Conservation (phyloP, 345 rosid species). For the Eucalyptus sp. region DNA sequence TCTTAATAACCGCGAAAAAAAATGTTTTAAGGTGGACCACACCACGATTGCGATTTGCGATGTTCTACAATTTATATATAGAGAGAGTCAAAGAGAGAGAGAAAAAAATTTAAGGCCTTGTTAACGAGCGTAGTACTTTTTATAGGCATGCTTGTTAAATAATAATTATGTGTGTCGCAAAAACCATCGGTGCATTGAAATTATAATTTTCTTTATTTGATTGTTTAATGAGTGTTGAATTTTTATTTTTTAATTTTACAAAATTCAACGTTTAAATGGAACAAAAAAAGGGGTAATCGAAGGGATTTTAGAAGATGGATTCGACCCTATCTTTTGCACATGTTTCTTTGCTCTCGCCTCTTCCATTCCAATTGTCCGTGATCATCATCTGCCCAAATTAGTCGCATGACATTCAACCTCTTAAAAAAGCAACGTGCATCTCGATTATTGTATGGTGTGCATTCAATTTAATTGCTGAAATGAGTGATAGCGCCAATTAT, state of each 20-base stretch:
- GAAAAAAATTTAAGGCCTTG: not conserved
- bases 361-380: not conserved
- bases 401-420: not conserved
- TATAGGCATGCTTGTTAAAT: not conserved
- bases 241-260: not conserved
- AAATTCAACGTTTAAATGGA: not conserved
- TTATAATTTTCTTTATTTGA: not conserved
- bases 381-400: not conserved
- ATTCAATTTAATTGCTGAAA: not conserved
- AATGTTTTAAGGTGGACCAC: not conserved
- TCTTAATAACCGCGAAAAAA: not conserved
- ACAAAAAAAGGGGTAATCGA: not conserved
- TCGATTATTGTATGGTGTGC: not conserved
- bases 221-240: not conserved
- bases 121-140: not conserved
- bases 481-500: not conserved
- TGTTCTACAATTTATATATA: not conserved
- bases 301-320: not conserved
- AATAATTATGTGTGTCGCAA: not conserved
- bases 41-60: not conserved
- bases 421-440: not conserved
- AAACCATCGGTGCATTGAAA: not conserved
- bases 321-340: not conserved
- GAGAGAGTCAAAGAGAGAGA: not conserved
- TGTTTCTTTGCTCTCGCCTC: not conserved